Percentiles rank a stretch among this genome's conserved stretches.
Conservation (phyloP, 2,329 filamentous ascomycete genomes). For the Incumbomyces delicatus region DNA sequence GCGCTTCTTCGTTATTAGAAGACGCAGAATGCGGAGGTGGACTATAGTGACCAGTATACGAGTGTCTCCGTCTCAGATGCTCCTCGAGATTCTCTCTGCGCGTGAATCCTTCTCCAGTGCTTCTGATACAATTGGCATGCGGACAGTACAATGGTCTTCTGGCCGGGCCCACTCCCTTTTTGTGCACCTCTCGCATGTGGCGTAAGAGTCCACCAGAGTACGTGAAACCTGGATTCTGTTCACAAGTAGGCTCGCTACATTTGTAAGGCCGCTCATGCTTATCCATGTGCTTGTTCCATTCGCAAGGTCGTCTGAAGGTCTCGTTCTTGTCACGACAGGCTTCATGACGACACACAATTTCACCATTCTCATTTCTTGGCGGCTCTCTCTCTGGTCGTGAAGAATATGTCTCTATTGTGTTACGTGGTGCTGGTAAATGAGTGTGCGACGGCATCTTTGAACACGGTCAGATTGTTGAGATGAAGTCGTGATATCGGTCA, state of each 20-base stretch:
- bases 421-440: conserved; percentile 5
- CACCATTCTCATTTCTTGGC: conserved; percentile 57
- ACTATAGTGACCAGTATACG: conserved; percentile 6
- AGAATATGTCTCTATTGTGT: conserved; percentile 7
- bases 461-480: neutral
- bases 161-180: conserved; percentile 78
- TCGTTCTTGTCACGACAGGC: conserved; percentile 57
- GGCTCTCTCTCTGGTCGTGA: conserved; percentile 35
- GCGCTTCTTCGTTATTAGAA: conserved; percentile 1
- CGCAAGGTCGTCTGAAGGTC: conserved; percentile 72
- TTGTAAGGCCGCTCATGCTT: conserved; percentile 92
- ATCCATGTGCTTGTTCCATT: conserved; percentile 99
- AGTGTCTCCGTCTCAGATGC: conserved; percentile 80
- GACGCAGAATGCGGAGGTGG: conserved; percentile 3
- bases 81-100: conserved; percentile 90
- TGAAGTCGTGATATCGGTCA: neutral
- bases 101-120: conserved; percentile 80
- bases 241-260: conserved; percentile 70
- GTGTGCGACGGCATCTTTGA: conserved; percentile 4
- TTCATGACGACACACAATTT: conserved; percentile 62
- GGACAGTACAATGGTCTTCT: conserved; percentile 74
- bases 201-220: conserved; percentile 83
- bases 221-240: conserved; percentile 87
- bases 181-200: conserved; percentile 77
- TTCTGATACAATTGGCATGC: conserved; percentile 77